Conservation (phyloP, 768 basidiomycete species). For the Russula vinacea region DNA sequence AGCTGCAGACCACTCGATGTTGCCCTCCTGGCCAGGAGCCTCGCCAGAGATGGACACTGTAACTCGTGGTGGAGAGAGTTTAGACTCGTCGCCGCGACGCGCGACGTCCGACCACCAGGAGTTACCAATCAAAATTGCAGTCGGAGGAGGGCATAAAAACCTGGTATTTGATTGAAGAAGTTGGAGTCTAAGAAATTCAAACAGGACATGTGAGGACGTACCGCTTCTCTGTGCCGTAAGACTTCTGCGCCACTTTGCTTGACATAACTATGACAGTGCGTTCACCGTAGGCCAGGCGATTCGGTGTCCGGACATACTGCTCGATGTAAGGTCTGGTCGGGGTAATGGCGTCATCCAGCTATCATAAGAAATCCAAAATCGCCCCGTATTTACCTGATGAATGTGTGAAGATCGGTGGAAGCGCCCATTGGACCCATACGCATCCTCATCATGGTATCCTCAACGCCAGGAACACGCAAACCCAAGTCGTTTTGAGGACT, state of each 20-base stretch:
- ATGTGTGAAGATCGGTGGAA: constrained; percentile 73
- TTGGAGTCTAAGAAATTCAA: constrained; percentile 2
- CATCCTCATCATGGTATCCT: constrained; percentile 61
- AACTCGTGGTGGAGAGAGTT: constrained; percentile 74
- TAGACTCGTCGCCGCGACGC: constrained; percentile 70
- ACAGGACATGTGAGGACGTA: constrained; percentile 36
- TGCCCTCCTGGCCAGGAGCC: constrained; percentile 77
- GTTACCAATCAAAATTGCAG: constrained; percentile 90
- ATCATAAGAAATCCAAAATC: neutral
- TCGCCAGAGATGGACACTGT: constrained; percentile 92
- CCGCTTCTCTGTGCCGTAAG: constrained; percentile 95
- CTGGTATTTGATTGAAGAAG: constrained; percentile 39
- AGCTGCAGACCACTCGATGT: constrained; percentile 83
- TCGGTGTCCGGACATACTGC: constrained; percentile 79
- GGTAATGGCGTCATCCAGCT: constrained; percentile 17
- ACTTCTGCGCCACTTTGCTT: constrained; percentile 96
- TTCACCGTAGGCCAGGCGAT: constrained; percentile 88
- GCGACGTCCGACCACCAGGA: constrained; percentile 89
- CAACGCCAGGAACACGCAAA: constrained; percentile 61
- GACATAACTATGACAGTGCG: constrained; percentile 95
- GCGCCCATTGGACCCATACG: constrained; percentile 52
- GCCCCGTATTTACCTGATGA: constrained; percentile 57
- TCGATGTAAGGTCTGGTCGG: constrained; percentile 71
- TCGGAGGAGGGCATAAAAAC: constrained; percentile 91
- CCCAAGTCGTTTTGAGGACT: constrained; percentile 54